Evolutionary conservation across 2,329 filamentous ascomycete species (phyloP).

Genomic region (Ascosphaera aggregata): DNA sequence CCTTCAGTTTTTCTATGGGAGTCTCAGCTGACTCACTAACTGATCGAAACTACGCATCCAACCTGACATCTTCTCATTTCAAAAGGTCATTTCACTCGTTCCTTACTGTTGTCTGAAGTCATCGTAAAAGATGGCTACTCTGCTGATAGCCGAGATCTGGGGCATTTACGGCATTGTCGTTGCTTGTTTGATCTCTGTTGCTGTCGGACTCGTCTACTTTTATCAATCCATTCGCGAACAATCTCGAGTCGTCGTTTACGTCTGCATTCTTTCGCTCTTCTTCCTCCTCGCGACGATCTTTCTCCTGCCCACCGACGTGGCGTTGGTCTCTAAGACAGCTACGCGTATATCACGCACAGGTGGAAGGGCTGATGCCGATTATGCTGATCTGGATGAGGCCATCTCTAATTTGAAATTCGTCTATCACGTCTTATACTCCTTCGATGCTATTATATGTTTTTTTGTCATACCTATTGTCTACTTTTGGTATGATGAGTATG

Average conservation of each 20-base stretch:
- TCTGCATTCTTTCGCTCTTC: constrained; percentile 72
- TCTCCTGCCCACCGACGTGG: constrained; percentile 83
- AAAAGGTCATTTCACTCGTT: background rate
- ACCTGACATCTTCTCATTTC: no score
- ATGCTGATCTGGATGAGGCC: constrained; percentile 49
- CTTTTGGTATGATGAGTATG: constrained; percentile 96
- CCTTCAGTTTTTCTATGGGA: no score
- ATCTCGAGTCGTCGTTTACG: constrained; percentile 54
- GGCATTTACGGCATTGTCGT: constrained; percentile 73
- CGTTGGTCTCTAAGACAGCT: constrained; percentile 80
- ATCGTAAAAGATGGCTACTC: constrained; percentile 35
- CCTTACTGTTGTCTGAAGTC: no score
- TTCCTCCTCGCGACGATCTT: constrained; percentile 77
- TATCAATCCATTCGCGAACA: constrained; percentile 82
- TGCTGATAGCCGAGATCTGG: constrained; percentile 87
- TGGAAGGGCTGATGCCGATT: background rate
- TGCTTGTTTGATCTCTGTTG: constrained; percentile 48
- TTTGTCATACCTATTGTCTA: constrained; percentile 86
- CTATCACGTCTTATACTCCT: constrained; percentile 80
- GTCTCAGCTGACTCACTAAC: no score
- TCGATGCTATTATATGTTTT: constrained; percentile 76
- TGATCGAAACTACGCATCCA: no score
- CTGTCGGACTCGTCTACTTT: constrained; percentile 67
- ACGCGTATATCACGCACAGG: constrained; percentile 27
- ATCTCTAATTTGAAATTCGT: constrained; percentile 61